Conservation (phyloP, 2,329 filamentous ascomycete genomes). For the Neodidymelliopsis sp. region DNA sequence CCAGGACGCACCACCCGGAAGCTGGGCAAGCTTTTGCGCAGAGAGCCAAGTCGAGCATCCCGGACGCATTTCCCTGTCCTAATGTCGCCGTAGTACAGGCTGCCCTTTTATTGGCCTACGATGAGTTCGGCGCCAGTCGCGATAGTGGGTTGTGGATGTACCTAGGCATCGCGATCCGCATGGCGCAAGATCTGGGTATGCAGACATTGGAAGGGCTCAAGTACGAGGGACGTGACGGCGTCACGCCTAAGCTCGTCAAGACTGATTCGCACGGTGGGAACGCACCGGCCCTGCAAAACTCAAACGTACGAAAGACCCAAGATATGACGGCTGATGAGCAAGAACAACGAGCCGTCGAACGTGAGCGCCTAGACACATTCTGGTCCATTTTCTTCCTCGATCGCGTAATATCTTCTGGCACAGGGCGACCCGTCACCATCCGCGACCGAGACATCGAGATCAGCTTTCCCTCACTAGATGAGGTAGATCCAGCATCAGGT, state of each 20-base stretch:
- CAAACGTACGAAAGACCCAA: conserved; percentile 59
- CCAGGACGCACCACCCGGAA: conserved; percentile 61
- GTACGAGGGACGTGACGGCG: conserved; percentile 62
- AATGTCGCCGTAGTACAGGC: conserved; percentile 85
- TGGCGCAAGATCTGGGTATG: conserved; percentile 80
- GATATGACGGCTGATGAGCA: conserved; percentile 42
- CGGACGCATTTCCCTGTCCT: conserved; percentile 83
- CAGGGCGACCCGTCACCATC: conserved; percentile 82
- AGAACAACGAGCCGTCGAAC: conserved; percentile 73
- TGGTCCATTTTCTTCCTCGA: conserved; percentile 92
- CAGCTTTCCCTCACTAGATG: conserved; percentile 67
- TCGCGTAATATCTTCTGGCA: conserved; percentile 85
- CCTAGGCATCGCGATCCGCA: conserved; percentile 82
- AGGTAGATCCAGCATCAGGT: conserved; percentile 62
- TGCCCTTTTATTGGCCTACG: conserved; percentile 83
- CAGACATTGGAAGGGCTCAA: conserved; percentile 80
- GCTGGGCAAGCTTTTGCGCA: conserved; percentile 81
- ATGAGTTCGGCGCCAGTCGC: conserved; percentile 86
- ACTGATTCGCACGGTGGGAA: conserved; percentile 39
- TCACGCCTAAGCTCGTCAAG: conserved; percentile 65
- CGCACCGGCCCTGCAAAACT: conserved; percentile 60
- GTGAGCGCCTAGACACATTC: conserved; percentile 85
- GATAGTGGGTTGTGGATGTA: conserved; percentile 96
- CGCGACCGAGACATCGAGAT: conserved; percentile 87
- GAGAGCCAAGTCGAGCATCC: conserved; percentile 80